Conservation (phyloP, 2,329 filamentous ascomycete genomes). For the Ophiobolus disseminans region DNA sequence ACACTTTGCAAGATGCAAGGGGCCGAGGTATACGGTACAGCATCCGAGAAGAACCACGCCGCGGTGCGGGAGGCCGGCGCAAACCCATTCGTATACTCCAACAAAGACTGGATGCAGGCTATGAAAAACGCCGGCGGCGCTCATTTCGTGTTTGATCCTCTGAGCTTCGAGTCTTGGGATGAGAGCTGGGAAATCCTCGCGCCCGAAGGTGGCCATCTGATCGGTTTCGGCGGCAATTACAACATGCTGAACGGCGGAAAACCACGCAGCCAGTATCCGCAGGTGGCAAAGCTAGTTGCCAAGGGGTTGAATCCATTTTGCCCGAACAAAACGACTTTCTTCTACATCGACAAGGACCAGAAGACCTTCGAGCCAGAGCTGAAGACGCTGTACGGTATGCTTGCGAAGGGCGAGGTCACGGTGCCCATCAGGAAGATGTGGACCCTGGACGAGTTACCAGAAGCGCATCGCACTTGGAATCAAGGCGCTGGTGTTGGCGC, state of each 20-base stretch:
- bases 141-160: constrained; percentile 58
- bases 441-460: constrained; percentile 35
- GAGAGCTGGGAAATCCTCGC: constrained; percentile 57
- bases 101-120: constrained; percentile 58
- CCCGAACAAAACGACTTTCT: constrained; percentile 35
- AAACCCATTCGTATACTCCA: constrained; percentile 55
- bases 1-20: constrained; percentile 53
- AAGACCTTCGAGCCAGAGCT: constrained; percentile 36
- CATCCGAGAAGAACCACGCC: constrained; percentile 56
- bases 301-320: constrained; percentile 33
- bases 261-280: constrained; percentile 18
- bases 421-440: constrained; percentile 37
- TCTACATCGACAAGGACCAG: constrained; percentile 33
- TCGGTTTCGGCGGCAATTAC: constrained; percentile 38
- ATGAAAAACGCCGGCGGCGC: constrained; percentile 58
- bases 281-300: constrained; percentile 33
- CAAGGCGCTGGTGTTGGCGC: constrained; percentile 34
- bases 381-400: constrained; percentile 25
- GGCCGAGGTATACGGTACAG: constrained; percentile 59
- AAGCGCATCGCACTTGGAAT: constrained; percentile 36
- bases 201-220: constrained; percentile 44
- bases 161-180: constrained; percentile 60
- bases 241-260: constrained; percentile 30
- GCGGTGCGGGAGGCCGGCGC: constrained; percentile 50
- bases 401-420: constrained; percentile 25